phyloP scores from a whole-genome alignment of 1,284 basidiomycete genomes.

The Ganoderma lucidum region DNA sequence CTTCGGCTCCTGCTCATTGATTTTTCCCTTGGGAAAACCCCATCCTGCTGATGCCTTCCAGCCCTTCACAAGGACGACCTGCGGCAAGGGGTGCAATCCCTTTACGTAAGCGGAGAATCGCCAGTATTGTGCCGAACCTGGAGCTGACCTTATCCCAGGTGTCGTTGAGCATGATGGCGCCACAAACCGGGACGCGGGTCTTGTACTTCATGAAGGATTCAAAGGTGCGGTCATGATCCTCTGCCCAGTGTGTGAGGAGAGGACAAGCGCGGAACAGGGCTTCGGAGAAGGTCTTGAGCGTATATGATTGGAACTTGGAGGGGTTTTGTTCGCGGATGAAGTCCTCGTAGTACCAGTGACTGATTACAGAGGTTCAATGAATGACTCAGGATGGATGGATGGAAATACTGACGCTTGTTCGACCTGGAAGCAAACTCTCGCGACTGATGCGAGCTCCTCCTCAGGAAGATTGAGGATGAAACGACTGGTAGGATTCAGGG shows the following conservation, averaged over 20 bases:
- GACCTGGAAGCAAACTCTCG: constrained; percentile 98
- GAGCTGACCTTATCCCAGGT: constrained; percentile 87
- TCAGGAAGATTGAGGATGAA: constrained; percentile 98
- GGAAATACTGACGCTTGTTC: constrained; percentile 89
- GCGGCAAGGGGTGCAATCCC: constrained; percentile 23
- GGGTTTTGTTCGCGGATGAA: constrained; percentile 94
- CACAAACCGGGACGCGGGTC: constrained; percentile 98
- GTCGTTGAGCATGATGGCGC: constrained; percentile 94
- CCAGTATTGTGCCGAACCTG: constrained; percentile 28
- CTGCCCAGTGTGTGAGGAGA: constrained; percentile 79
- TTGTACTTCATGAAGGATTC: constrained; percentile 94
- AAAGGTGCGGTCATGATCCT: constrained; percentile 84
- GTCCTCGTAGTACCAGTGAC: constrained; percentile 99
- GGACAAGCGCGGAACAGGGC: constrained; percentile 90
- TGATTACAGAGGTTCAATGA: constrained; percentile 42
- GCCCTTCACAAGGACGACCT: constrained; percentile 96
- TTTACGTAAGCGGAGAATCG: constrained; percentile 29
- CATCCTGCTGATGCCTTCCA: constrained; percentile 97
- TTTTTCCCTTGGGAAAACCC: constrained; percentile 99
- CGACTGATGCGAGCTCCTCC: constrained; percentile 90
- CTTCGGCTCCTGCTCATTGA: constrained; percentile 92
- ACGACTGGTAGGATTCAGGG: constrained; percentile 60
- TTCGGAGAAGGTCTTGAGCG: constrained; percentile 94
- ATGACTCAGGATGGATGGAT: constrained; percentile 25
- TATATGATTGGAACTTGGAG: constrained; percentile 80